A percentile compares a stretch with the other conserved stretches of the same genome.
Evolutionary conservation across 225 moss, liverwort and hornwort genomes (phyloP).

Genomic region (Marchantia paleacea): DNA sequence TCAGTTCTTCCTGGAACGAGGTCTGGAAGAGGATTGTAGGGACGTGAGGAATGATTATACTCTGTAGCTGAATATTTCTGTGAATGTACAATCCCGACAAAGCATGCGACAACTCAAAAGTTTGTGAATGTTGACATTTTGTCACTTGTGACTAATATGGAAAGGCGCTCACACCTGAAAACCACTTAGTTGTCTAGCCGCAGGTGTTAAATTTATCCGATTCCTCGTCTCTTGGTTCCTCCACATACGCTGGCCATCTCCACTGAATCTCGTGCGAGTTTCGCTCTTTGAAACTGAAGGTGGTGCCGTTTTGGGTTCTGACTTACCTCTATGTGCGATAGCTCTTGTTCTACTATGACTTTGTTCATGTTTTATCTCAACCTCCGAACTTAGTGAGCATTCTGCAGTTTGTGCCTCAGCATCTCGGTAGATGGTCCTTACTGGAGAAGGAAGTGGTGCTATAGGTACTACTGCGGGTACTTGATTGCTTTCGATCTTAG

Average conservation of each 20-base stretch:
- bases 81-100: not conserved
- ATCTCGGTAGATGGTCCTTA: constrained; percentile 9
- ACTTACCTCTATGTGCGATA: constrained; percentile 11
- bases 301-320: constrained; percentile 10
- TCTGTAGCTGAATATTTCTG: not conserved
- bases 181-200: constrained; percentile 24
- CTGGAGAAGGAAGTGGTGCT: not conserved
- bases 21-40: constrained; percentile 21
- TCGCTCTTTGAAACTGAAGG: constrained; percentile 19
- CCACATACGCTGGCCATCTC: not conserved
- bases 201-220: constrained; percentile 6
- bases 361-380: constrained; percentile 7
- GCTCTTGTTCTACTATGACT: not conserved
- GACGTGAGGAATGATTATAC: not conserved
- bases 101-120: not conserved
- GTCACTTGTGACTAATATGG: not conserved
- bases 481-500: not conserved
- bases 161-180: constrained; percentile 28
- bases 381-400: constrained; percentile 12
- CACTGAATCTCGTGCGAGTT: constrained; percentile 18
- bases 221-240: constrained; percentile 1
- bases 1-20: constrained; percentile 41
- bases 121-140: not conserved
- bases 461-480: not conserved
- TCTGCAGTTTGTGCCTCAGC: constrained; percentile 19